Conservation (phyloP, 2,329 filamentous ascomycete genomes). For the Pseudogymnoascus sp. region DNA sequence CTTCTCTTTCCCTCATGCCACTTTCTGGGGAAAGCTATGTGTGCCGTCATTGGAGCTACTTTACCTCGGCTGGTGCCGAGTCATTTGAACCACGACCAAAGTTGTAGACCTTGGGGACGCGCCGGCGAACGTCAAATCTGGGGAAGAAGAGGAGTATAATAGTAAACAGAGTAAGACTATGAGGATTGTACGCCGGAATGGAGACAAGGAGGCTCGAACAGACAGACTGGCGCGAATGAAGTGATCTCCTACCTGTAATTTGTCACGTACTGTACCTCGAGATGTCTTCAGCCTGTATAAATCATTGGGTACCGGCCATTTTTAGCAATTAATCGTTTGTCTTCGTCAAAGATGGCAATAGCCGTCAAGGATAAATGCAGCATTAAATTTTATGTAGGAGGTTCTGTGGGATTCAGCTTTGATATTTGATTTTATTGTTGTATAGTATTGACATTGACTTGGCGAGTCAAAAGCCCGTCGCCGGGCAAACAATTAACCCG, state of each 20-base stretch:
- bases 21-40: neutral
- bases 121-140: neutral
- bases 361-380: neutral
- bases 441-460: neutral
- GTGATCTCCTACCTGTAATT: neutral
- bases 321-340: neutral
- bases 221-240: neutral
- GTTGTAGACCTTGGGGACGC: neutral
- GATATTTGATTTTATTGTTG: neutral
- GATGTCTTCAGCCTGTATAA: neutral
- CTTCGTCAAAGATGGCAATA: neutral
- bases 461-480: neutral
- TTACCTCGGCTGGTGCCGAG: neutral
- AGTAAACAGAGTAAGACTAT: neutral
- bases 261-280: neutral
- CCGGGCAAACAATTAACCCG: slow-evolving; percentile 3
- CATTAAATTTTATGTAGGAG: neutral
- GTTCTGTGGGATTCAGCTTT: neutral
- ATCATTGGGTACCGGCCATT: neutral
- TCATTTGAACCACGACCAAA: neutral
- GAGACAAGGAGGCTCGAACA: neutral
- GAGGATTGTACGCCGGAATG: neutral
- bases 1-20: neutral
- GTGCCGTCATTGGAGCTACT: slow-evolving; percentile 3
- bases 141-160: neutral